A percentile compares a stretch with the other conserved stretches of the same genome.
These are phyloP conservation scores for Fistulifera pelliculosa DNA, from an alignment of 108 stramenopile species.

Conservation along the genomic window DNA sequence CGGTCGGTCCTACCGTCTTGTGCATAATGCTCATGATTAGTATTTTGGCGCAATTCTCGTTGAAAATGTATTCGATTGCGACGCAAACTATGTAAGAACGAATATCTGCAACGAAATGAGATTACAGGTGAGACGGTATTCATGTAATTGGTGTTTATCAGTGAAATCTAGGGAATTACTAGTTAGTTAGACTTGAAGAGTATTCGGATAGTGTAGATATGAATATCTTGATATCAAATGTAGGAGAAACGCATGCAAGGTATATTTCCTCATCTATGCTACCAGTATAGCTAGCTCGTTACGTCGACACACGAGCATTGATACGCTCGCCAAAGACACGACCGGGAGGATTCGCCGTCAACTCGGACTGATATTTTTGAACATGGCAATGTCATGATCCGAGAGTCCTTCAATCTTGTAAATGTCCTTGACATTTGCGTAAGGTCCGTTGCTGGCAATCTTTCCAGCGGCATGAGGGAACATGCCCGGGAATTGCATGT, in stretches of 20 bases:
- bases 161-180: no score
- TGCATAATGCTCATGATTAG: conserved; percentile 69
- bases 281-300: conserved; percentile 3
- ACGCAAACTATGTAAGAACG: conserved; percentile 2
- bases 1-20: conserved; percentile 74
- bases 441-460: conserved; percentile 62
- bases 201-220: no score
- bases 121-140: no score
- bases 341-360: conserved; percentile 51
- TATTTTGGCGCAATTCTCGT: conserved; percentile 67
- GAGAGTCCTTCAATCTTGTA: conserved; percentile 54
- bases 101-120: background rate
- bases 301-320: conserved; percentile 64
- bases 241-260: no score
- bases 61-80: conserved; percentile 59
- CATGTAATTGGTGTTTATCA: no score
- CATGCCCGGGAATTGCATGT: conserved; percentile 54
- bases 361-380: conserved; percentile 58
- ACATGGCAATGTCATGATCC: conserved; percentile 40
- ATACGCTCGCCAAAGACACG: conserved; percentile 58
- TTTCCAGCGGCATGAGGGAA: conserved; percentile 47
- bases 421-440: conserved; percentile 44
- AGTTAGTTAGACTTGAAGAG: no score
- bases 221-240: no score
- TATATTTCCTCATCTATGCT: no score